Conservation (phyloP, 345 rosid species). For the Mangifera indica region DNA sequence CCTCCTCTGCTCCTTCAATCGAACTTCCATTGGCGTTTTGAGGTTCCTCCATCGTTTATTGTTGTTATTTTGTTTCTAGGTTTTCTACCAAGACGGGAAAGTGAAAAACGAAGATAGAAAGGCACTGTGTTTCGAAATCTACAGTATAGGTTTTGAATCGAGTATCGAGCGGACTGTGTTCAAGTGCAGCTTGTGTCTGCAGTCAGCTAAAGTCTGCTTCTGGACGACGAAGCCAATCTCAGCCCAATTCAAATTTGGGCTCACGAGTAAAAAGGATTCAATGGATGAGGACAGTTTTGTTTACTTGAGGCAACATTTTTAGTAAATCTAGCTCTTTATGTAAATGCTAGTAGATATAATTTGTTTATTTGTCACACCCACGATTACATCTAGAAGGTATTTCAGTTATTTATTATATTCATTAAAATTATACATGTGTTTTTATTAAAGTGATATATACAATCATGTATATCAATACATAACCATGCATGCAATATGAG, state of each 20-base stretch:
- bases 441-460: too few species aligned
- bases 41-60: slow-evolving; percentile 44
- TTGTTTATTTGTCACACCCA: too few species aligned
- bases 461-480: too few species aligned
- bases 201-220: background rate
- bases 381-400: too few species aligned
- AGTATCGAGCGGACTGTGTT: background rate
- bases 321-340: too few species aligned
- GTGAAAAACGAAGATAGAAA: background rate
- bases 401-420: too few species aligned
- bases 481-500: too few species aligned
- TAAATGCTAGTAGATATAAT: too few species aligned
- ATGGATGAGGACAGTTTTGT: too few species aligned
- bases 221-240: background rate
- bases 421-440: too few species aligned
- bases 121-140: background rate
- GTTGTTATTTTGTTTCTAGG: background rate
- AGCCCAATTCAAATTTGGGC: background rate
- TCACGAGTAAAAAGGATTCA: too few species aligned
- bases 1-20: slow-evolving; percentile 21
- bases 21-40: slow-evolving; percentile 36
- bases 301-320: too few species aligned
- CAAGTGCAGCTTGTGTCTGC: background rate
- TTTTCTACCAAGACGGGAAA: background rate
- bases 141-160: background rate